phyloP scores from a whole-genome alignment of 164 flowering plant species.

The Nymphaea thermarum region DNA sequence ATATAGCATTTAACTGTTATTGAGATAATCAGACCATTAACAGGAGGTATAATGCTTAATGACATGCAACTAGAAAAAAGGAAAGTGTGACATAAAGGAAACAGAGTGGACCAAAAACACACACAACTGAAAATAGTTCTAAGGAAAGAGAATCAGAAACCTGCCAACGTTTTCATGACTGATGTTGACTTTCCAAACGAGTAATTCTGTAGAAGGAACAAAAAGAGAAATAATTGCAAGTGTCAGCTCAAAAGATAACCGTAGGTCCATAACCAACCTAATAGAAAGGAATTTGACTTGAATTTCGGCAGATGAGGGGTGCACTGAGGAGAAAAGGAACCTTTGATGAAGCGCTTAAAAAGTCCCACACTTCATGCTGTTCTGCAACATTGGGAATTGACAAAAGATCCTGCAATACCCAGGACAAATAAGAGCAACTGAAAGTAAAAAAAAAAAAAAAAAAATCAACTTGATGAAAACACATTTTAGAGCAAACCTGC shows the following conservation, averaged over 20 bases:
- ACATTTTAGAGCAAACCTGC: constrained; percentile 37
- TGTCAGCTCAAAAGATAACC: background rate
- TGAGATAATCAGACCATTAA: too few relatives aligned
- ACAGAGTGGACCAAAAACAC: too few relatives aligned
- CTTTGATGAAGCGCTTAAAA: constrained; percentile 82
- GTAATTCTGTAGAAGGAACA: constrained; percentile 51
- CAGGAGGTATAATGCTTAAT: too few relatives aligned
- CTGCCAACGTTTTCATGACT: constrained; percentile 92
- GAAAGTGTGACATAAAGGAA: too few relatives aligned
- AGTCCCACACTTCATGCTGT: constrained; percentile 99
- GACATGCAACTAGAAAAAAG: too few relatives aligned
- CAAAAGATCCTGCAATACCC: constrained; percentile 66
- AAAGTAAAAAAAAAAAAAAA: constrained; percentile 5
- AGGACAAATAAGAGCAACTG: constrained; percentile 6
- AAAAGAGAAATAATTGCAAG: constrained; percentile 2
- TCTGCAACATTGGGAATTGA: constrained; percentile 98
- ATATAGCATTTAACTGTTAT: too few relatives aligned
- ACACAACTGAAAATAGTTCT: too few relatives aligned
- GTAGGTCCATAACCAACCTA: too few relatives aligned
- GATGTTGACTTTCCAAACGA: constrained; percentile 90
- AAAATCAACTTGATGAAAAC: constrained; percentile 2
- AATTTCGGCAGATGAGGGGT: background rate
- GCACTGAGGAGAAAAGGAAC: constrained; percentile 15
- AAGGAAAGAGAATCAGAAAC: constrained; percentile 22
- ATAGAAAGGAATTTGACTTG: background rate